phyloP scores from a whole-genome alignment of 164 flowering plant species.

The Vitis rotundifolia region DNA sequence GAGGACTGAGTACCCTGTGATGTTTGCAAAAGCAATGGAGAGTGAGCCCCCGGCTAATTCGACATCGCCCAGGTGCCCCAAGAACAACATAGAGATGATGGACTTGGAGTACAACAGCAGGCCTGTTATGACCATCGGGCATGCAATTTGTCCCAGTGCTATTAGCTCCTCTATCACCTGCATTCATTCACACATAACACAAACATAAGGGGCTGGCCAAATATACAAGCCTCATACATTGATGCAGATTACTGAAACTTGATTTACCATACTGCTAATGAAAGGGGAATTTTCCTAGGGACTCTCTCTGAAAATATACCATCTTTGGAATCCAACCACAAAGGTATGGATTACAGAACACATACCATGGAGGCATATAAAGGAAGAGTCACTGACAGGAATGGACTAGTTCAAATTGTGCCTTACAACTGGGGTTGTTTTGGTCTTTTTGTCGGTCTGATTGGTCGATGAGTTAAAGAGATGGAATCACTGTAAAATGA shows the following conservation, averaged over 20 bases:
- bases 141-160: conserved; percentile 23
- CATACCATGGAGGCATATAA: not conserved
- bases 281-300: not conserved
- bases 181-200: conserved; percentile 9
- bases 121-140: conserved; percentile 26
- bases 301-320: not conserved
- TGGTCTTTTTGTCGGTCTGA: no score
- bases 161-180: conserved; percentile 45
- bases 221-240: not conserved
- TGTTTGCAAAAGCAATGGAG: conserved; percentile 35
- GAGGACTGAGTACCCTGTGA: conserved; percentile 38
- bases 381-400: no score
- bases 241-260: not conserved
- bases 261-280: conserved; percentile 1
- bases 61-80: conserved; percentile 25
- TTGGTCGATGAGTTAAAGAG: not conserved
- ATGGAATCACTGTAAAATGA: no score
- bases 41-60: conserved; percentile 40
- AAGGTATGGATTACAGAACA: not conserved
- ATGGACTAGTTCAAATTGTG: no score
- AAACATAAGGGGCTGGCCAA: not conserved
- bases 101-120: conserved; percentile 24
- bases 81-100: conserved; percentile 34
- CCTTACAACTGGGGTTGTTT: no score
- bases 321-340: not conserved